Evolutionary conservation across 805 yeast species (phyloP), one percentile per base, ranked within the genome.

Genomic region (Lachancea waltii): DNA sequence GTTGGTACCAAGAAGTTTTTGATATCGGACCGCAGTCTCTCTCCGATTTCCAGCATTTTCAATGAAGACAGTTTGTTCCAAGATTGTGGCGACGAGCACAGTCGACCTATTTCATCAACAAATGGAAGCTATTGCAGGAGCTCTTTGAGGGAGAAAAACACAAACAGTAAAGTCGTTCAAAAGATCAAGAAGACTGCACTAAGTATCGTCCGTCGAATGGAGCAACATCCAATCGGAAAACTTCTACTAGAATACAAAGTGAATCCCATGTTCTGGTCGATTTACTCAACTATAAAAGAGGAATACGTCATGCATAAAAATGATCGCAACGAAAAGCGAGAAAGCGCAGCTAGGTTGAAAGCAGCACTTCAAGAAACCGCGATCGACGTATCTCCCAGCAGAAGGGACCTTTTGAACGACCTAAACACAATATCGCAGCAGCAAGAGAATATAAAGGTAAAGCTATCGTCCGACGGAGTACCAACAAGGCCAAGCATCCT

Each of bases 161-260:
- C n/a, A n/a, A n/a, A n/a, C n/a, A n/a, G n/a, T n/a, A n/a, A n/a
- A n/a, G n/a, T 27, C 2, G 35, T 42, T 2, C 31, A 20, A n/a
- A 42, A 38, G 20, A 37, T 51, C 13, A 51, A 44, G 36, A 35
- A 35, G 18, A 19, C 42, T 9, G 19, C 50, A 4, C 20, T 41
- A 4, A 45, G 45, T 21, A 30, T 56, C n/a, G 25, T 53, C n/a
- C 31, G 40, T 15, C 38, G 30, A 28, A 41, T 54, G 3, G 45
- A 47, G 33, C 32, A 42, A n/a, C 51, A 54, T 34, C 48, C 51
- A 3, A 23, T 56, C 1, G 60, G 59, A 11, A 39, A 34, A 11
- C 21, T 48, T 4, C 18, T 56, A 10, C 27, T 54, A 4, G 32
- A 38, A 37, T 13, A 39, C 33, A 25, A 45, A 18, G 17, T 49